Conservation (phyloP, 768 basidiomycete species). For the Rhizopogon vulgaris region DNA sequence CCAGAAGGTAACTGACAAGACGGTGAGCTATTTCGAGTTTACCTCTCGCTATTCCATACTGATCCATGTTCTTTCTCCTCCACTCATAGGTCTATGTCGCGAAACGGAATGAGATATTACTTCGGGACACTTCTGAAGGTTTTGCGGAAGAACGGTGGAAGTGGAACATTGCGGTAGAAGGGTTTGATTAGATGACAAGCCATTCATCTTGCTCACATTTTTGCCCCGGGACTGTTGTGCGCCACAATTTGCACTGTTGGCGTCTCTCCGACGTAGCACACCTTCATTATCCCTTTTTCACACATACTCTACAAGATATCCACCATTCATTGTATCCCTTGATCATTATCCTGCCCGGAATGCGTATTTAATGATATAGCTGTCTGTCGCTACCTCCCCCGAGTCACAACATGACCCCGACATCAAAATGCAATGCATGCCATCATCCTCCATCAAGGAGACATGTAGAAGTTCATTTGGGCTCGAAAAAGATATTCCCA, state of each 20-base stretch:
- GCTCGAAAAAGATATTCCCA: slow-evolving; percentile 22
- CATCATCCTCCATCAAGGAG: too few relatives aligned
- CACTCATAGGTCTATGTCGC: slow-evolving; percentile 77
- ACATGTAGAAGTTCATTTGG: too few relatives aligned
- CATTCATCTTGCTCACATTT: not conserved
- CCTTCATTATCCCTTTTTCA: not conserved
- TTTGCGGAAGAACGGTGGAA: slow-evolving; percentile 82
- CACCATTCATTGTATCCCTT: not conserved
- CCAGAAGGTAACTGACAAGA: slow-evolving; percentile 94
- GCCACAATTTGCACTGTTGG: not conserved
- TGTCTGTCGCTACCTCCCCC: too few relatives aligned
- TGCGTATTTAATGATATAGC: too few relatives aligned
- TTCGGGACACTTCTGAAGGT: slow-evolving; percentile 91
- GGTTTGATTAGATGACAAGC: slow-evolving; percentile 45
- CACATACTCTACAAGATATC: not conserved
- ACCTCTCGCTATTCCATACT: not conserved
- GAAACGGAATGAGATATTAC: slow-evolving; percentile 90
- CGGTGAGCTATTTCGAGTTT: slow-evolving; percentile 42
- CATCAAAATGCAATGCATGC: too few relatives aligned
- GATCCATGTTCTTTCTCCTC: not conserved
- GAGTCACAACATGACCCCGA: too few relatives aligned
- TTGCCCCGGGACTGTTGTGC: not conserved
- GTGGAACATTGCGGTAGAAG: slow-evolving; percentile 71
- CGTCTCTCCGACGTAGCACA: not conserved
- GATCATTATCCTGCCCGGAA: not conserved